A percentile compares a stretch with the other conserved stretches of the same genome.
phyloP scores from a whole-genome alignment of 2,329 filamentous ascomycete genomes.

The Claviceps fusiformis region DNA sequence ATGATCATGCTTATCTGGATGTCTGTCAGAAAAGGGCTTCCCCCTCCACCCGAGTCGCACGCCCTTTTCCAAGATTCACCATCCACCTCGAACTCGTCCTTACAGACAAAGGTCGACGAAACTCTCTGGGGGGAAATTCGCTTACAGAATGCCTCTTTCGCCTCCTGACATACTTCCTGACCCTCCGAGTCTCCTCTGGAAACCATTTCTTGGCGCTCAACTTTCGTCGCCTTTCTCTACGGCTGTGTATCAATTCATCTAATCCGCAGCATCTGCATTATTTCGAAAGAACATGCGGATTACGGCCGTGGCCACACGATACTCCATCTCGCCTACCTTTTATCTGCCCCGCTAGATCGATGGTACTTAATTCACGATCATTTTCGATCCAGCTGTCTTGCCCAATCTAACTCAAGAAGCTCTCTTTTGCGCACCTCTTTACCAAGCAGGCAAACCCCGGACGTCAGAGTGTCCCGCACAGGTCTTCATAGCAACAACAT shows the following conservation, averaged over 20 bases:
- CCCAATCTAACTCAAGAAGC: not conserved
- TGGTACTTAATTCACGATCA: not conserved
- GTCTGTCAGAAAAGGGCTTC: not conserved
- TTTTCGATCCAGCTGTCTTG: not conserved
- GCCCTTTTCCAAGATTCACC: constrained; percentile 53
- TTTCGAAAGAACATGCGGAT: not conserved
- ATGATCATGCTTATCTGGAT: not conserved
- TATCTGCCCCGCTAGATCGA: not conserved
- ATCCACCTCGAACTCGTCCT: constrained; percentile 40
- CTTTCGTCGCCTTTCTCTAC: not conserved
- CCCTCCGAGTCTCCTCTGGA: constrained; percentile 34
- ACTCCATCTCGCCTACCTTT: not conserved
- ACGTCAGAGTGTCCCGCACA: not conserved
- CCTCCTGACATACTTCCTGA: constrained; percentile 42
- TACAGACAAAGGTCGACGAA: constrained; percentile 53
- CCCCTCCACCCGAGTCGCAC: constrained; percentile 24
- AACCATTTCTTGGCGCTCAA: not conserved
- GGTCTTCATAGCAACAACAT: not conserved
- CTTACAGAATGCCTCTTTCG: constrained; percentile 27
- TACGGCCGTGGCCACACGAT: not conserved
- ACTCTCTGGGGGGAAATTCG: constrained; percentile 22
- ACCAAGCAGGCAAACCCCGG: not conserved
- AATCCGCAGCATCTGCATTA: not conserved
- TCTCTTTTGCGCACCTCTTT: not conserved
- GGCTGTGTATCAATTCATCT: not conserved